Base-by-base conservation (phyloP, 805 yeast species). In the Schizosaccharomyces pombe region DNA sequence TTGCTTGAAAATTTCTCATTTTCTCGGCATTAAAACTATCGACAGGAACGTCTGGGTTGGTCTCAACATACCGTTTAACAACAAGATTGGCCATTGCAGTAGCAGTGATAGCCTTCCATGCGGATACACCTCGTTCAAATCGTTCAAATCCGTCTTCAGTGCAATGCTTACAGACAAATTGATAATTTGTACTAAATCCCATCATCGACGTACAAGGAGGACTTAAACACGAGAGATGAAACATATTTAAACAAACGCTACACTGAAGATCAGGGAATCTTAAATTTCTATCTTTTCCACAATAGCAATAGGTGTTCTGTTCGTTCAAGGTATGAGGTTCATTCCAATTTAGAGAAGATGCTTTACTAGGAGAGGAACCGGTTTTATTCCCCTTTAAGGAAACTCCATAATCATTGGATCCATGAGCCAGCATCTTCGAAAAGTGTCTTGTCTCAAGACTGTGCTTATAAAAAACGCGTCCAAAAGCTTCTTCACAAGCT, bases 51-150 rank as follows among this genome's bases (percentile, higher is more conserved):
- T 19, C 30, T 16, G 49, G 49, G 26, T 26, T 28, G 6, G 4
- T 22, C 14, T 43, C 30, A 4, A 6, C 9, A 43, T 22, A 43
- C 12, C 30, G 28, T n/a, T 43, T 43, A 1, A 43, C 49, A 6
- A 43, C 49, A 19, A 43, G 26, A 49, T 49, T 49, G 3, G 39
- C 53, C 34, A 49, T 30, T 4, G 53, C 43, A 24, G 39, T 49
- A 8, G 53, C 53, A 14, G 53, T 32, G n/a, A 49, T 28, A 14
- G 53, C 53, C 16, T 32, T 30, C 53, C 53, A 49, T 8, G 49
- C 49, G 14, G 49, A 43, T 9, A 43, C 49, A 8, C 49, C 49
- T 43, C 49, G 28, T 43, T 43, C 49, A 28, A 43, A 43, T 16
- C 12, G 30, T 19, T 43, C 49, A 26, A 43, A 22, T 14, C 49